These are phyloP conservation scores for Rhodomyrtus psidioides DNA, from an alignment of 441 rosid species.

Conservation along the genomic window DNA sequence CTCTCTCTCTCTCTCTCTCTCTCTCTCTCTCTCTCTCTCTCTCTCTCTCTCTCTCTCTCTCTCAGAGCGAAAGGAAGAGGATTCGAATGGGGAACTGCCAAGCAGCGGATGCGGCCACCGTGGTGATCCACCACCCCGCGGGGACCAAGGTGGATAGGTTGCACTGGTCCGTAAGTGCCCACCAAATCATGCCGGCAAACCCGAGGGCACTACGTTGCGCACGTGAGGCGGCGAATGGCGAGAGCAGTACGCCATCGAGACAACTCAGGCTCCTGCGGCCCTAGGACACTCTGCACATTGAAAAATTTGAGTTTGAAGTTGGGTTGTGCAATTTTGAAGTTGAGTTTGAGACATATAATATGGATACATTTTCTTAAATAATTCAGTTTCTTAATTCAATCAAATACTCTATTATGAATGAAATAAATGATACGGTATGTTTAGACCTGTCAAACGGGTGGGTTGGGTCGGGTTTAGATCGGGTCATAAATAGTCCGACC, in stretches of 20 bases:
- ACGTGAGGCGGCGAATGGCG: slow-evolving; percentile 34
- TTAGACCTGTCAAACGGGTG: too few species aligned
- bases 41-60: neutral
- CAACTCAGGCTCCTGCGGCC: slow-evolving; percentile 88
- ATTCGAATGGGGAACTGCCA: slow-evolving; percentile 82
- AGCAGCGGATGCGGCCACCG: slow-evolving; percentile 80
- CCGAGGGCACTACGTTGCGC: slow-evolving; percentile 89
- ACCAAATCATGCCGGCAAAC: slow-evolving; percentile 56
- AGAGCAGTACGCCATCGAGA: slow-evolving; percentile 35
- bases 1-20: too few species aligned
- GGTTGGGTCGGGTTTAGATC: too few species aligned
- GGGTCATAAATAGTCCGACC: too few species aligned
- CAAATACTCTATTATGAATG: too few species aligned
- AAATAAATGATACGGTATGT: too few species aligned
- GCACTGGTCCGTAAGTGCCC: slow-evolving; percentile 70
- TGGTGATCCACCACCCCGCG: slow-evolving; percentile 73
- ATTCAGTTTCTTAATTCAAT: too few species aligned
- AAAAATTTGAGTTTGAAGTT: too few species aligned
- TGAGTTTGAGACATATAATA: too few species aligned
- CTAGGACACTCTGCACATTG: slow-evolving; percentile 59
- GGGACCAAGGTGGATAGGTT: slow-evolving; percentile 63
- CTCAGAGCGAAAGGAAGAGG: neutral
- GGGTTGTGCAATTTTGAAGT: too few species aligned
- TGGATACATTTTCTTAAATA: too few species aligned
- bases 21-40: too few species aligned